Percentiles rank a stretch among this genome's conserved stretches.
Evolutionary conservation across 1,139 yeast species (phyloP).

Genomic region (Pichia kudriavzevii): DNA sequence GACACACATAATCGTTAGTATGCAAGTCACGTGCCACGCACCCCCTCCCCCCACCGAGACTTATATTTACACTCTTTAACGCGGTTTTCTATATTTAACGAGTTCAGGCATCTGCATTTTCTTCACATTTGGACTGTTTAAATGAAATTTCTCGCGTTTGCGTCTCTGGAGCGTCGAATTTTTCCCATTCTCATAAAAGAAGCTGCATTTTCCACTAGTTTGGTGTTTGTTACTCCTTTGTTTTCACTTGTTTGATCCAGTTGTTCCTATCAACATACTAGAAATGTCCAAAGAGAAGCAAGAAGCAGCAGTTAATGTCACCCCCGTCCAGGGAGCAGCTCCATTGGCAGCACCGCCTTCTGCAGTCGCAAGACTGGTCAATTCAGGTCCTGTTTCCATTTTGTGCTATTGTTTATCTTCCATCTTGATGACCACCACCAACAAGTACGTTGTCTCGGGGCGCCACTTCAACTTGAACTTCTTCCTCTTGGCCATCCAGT

Average conservation of each 20-base stretch:
- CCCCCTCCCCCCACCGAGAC: no score
- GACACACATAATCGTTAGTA: no score
- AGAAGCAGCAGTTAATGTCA: constrained; percentile 17
- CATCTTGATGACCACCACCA: constrained; percentile 95
- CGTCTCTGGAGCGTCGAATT: no score
- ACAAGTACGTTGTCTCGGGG: constrained; percentile 86
- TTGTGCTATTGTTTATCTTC: constrained; percentile 86
- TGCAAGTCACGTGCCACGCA: no score
- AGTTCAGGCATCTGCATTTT: no score
- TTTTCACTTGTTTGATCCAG: not conserved
- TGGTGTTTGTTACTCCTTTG: no score
- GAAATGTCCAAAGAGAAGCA: constrained; percentile 19
- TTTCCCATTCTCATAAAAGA: no score
- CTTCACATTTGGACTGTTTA: no score
- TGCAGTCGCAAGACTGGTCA: constrained; percentile 38
- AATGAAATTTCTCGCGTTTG: no score
- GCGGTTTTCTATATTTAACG: no score
- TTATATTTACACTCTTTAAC: no score
- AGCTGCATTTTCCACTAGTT: no score
- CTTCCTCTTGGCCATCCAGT: constrained; percentile 75
- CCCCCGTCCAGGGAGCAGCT: constrained; percentile 16
- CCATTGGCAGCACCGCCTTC: constrained; percentile 13
- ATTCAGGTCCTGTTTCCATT: constrained; percentile 83
- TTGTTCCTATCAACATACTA: not conserved
- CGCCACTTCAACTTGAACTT: constrained; percentile 82